phyloP scores from a whole-genome alignment of 192 early-diverging fungal genomes.

The Coemansia sp. region DNA sequence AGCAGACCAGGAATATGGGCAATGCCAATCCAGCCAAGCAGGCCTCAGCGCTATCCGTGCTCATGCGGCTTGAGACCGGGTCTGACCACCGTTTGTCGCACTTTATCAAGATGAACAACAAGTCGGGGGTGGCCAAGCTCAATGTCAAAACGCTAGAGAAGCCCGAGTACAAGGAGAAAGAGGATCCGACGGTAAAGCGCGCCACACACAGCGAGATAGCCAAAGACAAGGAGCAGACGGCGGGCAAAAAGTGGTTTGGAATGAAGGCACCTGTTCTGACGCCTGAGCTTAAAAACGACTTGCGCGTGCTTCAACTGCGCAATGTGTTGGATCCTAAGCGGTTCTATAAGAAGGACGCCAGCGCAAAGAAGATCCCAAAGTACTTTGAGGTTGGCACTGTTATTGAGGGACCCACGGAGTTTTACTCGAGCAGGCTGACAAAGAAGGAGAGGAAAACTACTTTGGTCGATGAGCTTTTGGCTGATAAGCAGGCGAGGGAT shows the following conservation, averaged over 20 bases:
- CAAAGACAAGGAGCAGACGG: conserved; percentile 24
- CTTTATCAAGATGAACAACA: conserved; percentile 12
- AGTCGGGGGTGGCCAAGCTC: conserved; percentile 32
- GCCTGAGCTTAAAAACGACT: conserved; percentile 82
- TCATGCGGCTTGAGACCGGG: conserved; percentile 25
- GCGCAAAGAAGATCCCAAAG: conserved; percentile 67
- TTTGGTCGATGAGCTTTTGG: conserved; percentile 86
- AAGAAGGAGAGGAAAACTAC: conserved; percentile 81
- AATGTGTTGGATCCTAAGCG: conserved; percentile 89
- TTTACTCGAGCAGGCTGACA: conserved; percentile 81
- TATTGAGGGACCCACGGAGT: conserved; percentile 83
- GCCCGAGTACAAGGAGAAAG: background rate
- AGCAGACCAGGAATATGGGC: background rate
- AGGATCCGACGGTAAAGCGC: conserved; percentile 43
- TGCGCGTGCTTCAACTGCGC: conserved; percentile 82
- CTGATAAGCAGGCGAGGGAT: conserved; percentile 64
- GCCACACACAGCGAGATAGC: conserved; percentile 14
- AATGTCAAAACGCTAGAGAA: conserved; percentile 8
- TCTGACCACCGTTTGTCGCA: background rate
- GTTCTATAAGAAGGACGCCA: conserved; percentile 81
- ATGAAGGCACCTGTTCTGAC: conserved; percentile 84
- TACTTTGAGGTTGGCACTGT: conserved; percentile 96
- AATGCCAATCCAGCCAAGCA: background rate
- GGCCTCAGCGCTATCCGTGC: conserved; percentile 20
- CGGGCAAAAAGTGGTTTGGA: conserved; percentile 78